Base-by-base conservation (phyloP, 2,329 filamentous ascomycete genomes). In the Fusarium lyarnte region DNA sequence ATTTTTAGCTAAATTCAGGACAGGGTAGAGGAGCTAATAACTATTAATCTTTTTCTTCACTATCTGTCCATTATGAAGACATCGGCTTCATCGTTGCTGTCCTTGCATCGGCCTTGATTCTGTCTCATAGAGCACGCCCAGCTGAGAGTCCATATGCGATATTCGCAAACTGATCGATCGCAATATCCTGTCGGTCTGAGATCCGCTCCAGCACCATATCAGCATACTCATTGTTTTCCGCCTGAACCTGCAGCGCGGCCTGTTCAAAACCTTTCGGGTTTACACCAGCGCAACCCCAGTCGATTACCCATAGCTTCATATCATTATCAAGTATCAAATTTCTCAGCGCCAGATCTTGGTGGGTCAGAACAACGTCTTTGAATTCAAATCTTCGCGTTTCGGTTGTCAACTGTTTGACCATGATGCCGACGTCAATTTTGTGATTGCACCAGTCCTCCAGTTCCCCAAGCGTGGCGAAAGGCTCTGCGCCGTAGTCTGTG, bases 91-190 rank as follows among this genome's bases (percentile, higher is more conserved):
- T 17, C 4, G 16, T 9, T 36, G 35, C 9, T 36, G 1, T 17
- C 1, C 16, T 17, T 1, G 33, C 16, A 8, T 36, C 4, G 3
- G 35, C 35, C 16, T 21, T 8, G 0, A 11, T 12, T 12, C 4
- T 3, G 0, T 21, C 3, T 49, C 17, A 27, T 2, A 52, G 33
- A 36, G 13, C 23, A 0, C 19, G 33, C 0, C 49, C 49, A 3
- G 33, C n/a, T 2, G 49, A 36, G 0, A 52, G 49, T 1, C 49
- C 33, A 2, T 53, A 53, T 0, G 8, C 19, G 0, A 53, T 53
- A 0, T 21, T 7, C 0, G 12, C 19, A 39, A 17, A 1, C 1
- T 53, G 19, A 0, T 27, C 1, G 0, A 53, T 53, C 5, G 39
- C 1, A 5, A 9, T 0, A 1, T 3, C 19, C 1, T 53, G 49